Conservation (phyloP, 2,329 filamentous ascomycete genomes). For the Aspergillus sp. region DNA sequence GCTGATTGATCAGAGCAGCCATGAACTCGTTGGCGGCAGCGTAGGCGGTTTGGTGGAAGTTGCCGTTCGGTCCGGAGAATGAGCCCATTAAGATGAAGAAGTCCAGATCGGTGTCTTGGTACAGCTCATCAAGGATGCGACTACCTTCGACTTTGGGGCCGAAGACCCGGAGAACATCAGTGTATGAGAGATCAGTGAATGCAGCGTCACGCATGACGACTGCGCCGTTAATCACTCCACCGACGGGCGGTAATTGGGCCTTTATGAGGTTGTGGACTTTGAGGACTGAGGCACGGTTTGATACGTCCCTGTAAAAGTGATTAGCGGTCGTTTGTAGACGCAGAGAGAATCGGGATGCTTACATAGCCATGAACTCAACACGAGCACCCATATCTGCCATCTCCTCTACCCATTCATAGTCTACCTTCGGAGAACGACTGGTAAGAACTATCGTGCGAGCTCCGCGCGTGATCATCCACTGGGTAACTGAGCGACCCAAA, state of each 20-base stretch:
- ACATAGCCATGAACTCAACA: constrained; percentile 12
- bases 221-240: constrained; percentile 23
- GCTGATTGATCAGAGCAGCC: constrained; percentile 12
- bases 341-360: not conserved
- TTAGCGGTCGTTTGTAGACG: not conserved
- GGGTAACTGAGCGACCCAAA: constrained; percentile 22
- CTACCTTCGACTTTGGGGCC: constrained; percentile 44
- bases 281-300: constrained; percentile 17
- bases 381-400: constrained; percentile 9
- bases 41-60: constrained; percentile 17
- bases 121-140: constrained; percentile 19
- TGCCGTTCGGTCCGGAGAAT: constrained; percentile 7
- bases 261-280: constrained; percentile 20
- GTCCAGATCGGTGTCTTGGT: constrained; percentile 14
- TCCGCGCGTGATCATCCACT: constrained; percentile 29
- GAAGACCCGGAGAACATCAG: constrained; percentile 30
- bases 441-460: constrained; percentile 24
- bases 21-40: constrained; percentile 17
- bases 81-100: constrained; percentile 24
- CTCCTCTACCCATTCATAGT: constrained; percentile 17
- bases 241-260: constrained; percentile 25
- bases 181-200: constrained; percentile 33
- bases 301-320: constrained; percentile 11
- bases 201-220: constrained; percentile 38
- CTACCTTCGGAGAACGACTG: constrained; percentile 25